These are phyloP conservation scores for Tylopilus subfusipes DNA, from an alignment of 768 basidiomycete genomes.

Conservation along the genomic window DNA sequence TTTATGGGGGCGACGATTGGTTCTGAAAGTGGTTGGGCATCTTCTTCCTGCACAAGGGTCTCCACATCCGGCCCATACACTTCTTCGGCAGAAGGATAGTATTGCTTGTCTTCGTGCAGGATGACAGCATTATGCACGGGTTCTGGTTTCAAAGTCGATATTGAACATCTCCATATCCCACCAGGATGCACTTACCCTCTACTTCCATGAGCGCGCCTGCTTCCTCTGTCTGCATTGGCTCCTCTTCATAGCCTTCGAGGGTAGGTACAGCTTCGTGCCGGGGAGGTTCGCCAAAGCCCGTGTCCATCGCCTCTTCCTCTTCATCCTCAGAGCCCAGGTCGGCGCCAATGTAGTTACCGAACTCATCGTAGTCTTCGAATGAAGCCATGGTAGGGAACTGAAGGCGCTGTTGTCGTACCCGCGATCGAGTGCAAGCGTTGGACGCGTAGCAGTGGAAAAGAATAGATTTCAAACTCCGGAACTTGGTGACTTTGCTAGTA, in stretches of 20 bases:
- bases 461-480: conserved; percentile 36
- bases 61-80: conserved; percentile 94
- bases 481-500: not conserved
- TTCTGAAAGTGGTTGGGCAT: conserved; percentile 90
- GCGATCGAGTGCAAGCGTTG: conserved; percentile 7
- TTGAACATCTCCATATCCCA: not conserved
- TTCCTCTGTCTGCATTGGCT: conserved; percentile 51
- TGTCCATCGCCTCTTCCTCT: conserved; percentile 51
- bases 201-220: conserved; percentile 79
- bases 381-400: conserved; percentile 44
- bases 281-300: conserved; percentile 41
- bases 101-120: conserved; percentile 96
- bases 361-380: conserved; percentile 84
- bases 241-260: conserved; percentile 83
- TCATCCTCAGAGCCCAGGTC: conserved; percentile 85
- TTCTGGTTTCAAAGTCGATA: conserved; percentile 41
- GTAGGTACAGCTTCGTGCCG: conserved; percentile 45
- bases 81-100: conserved; percentile 90
- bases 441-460: conserved; percentile 23
- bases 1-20: conserved; percentile 96
- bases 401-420: not conserved
- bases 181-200: conserved; percentile 52
- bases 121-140: conserved; percentile 79
- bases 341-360: conserved; percentile 96
- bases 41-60: conserved; percentile 97